These are phyloP conservation scores for Blepharisma japonicum DNA, from an alignment of 73 alveolate genomes.

Conservation along the genomic window DNA sequence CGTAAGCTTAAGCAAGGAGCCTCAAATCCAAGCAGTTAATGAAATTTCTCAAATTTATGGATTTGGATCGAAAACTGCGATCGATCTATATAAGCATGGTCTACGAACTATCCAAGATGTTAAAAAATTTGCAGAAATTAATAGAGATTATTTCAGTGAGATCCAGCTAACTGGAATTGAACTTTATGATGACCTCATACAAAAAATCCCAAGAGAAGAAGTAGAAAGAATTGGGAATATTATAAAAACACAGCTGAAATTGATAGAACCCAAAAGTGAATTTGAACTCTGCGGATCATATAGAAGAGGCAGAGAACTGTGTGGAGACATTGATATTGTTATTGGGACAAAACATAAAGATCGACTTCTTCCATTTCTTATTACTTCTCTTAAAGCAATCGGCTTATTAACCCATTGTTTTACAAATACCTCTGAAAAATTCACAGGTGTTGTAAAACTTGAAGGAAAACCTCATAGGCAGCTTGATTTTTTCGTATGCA, in stretches of 20 bases:
- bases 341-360: conserved; percentile 79
- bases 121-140: conserved; percentile 62
- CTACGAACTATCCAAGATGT: conserved; percentile 61
- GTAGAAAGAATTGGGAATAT: conserved; percentile 65
- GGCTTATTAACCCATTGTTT: conserved; percentile 51
- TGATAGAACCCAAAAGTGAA: conserved; percentile 48
- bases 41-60: conserved; percentile 86
- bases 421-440: conserved; percentile 51
- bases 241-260: conserved; percentile 56
- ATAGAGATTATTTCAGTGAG: conserved; percentile 48
- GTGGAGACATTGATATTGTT: conserved; percentile 96
- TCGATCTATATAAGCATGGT: conserved; percentile 81
- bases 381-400: conserved; percentile 52
- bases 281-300: conserved; percentile 84
- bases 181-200: conserved; percentile 78
- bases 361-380: conserved; percentile 43
- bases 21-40: conserved; percentile 64
- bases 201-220: conserved; percentile 91
- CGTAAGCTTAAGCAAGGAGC: conserved; percentile 66
- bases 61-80: conserved; percentile 86
- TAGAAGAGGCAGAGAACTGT: conserved; percentile 87
- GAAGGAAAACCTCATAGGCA: conserved; percentile 53
- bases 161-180: conserved; percentile 76
- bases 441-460: conserved; percentile 73
- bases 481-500: conserved; percentile 72